Conservation (phyloP, 495 filamentous ascomycete genomes). For the Cercophora sp. region DNA sequence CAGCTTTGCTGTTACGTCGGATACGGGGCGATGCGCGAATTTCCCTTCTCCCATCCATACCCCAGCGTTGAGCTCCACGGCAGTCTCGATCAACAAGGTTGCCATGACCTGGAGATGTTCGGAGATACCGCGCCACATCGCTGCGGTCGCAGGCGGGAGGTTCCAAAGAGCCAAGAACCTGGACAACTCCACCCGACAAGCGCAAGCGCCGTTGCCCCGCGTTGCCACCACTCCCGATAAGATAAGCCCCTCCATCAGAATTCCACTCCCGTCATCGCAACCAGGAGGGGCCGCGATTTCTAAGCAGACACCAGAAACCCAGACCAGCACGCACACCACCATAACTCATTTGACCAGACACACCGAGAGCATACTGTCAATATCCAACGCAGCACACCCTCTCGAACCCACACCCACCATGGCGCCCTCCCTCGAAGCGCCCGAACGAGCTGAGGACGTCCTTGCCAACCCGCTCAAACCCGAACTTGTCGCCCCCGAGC, state of each 20-base stretch:
- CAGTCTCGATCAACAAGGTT: not conserved
- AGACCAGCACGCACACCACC: not conserved
- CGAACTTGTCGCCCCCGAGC: constrained; percentile 85
- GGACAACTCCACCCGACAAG: not conserved
- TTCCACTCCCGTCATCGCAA: not conserved
- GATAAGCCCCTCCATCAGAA: constrained; percentile 16
- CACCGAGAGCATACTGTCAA: not conserved
- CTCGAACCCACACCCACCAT: constrained; percentile 11
- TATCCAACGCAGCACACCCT: not conserved
- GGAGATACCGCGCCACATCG: constrained; percentile 3
- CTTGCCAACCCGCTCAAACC: constrained; percentile 68
- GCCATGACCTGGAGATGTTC: not conserved
- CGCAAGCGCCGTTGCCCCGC: not conserved
- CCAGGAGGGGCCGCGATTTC: constrained; percentile 16
- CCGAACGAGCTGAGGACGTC: constrained; percentile 57
- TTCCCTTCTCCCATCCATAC: not conserved
- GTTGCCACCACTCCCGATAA: constrained; percentile 1
- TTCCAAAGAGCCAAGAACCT: not conserved
- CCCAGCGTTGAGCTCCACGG: not conserved
- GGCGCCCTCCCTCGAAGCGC: constrained; percentile 64
- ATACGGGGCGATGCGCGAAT: not conserved
- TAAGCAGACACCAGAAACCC: constrained; percentile 12
- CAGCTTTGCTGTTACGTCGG: constrained; percentile 1
- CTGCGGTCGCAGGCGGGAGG: not conserved
- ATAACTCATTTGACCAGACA: not conserved